phyloP scores from a whole-genome alignment of 305 asterid species.

The Petunia hybrid region DNA sequence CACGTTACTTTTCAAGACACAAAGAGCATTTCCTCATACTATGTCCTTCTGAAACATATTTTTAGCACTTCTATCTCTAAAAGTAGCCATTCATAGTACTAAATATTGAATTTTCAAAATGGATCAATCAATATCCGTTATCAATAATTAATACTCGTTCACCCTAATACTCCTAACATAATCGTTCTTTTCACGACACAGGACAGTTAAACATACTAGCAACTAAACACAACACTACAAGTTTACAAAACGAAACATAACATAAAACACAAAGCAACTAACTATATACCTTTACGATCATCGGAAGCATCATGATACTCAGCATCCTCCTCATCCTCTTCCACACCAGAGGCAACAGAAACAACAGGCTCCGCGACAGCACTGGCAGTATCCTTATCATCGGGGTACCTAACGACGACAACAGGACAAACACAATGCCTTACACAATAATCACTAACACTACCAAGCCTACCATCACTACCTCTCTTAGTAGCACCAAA shows the following conservation, averaged over 20 bases:
- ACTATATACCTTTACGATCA: conserved; percentile 45
- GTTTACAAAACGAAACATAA: neutral
- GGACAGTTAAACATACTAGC: neutral
- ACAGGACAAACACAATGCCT: conserved; percentile 66
- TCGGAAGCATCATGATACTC: conserved; percentile 57
- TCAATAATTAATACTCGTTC: neutral
- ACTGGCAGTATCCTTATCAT: conserved; percentile 49
- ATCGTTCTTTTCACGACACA: neutral
- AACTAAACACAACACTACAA: neutral
- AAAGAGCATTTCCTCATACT: neutral
- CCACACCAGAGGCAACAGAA: conserved; percentile 49
- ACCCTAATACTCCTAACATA: neutral
- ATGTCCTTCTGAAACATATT: neutral
- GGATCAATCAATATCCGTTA: neutral
- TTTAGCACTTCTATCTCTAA: too few species aligned
- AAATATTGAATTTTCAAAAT: neutral
- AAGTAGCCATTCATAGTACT: neutral
- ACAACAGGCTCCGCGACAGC: conserved; percentile 43
- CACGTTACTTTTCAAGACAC: neutral
- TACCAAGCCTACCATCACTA: conserved; percentile 52
- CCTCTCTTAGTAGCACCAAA: conserved; percentile 59
- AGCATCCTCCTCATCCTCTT: conserved; percentile 55
- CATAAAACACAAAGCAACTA: conserved; percentile 16
- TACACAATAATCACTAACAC: conserved; percentile 64
- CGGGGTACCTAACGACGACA: conserved; percentile 59